Evolutionary conservation across 371 early-diverging fungal genomes (phyloP).

Genomic region (Entomophthora muscae): DNA sequence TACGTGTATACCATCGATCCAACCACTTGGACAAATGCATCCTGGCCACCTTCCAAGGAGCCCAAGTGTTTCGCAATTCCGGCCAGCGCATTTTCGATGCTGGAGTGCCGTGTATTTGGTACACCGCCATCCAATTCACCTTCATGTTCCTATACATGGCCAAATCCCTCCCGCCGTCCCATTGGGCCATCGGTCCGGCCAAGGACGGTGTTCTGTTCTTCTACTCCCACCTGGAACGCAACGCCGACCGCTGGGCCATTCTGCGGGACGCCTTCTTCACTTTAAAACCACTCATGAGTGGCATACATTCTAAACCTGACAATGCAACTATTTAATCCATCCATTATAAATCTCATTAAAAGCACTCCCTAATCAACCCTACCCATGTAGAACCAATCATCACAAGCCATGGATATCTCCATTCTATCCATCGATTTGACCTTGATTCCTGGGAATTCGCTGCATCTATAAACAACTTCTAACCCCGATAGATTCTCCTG

Average conservation of each 20-base stretch:
- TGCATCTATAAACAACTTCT: no score
- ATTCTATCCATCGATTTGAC: no score
- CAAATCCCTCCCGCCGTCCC: neutral
- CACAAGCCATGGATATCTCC: no score
- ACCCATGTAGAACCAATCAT: no score
- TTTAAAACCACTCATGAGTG: slow-evolving; percentile 1
- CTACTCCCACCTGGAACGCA: neutral
- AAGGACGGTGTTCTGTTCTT: neutral
- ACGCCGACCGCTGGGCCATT: neutral
- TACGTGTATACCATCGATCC: neutral
- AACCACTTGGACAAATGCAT: neutral
- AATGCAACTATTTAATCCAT: no score
- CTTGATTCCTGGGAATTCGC: no score
- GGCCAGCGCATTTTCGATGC: neutral
- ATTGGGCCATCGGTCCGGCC: slow-evolving; percentile 1
- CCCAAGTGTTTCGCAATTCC: neutral
- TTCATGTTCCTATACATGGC: neutral
- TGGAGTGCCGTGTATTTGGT: slow-evolving; percentile 1
- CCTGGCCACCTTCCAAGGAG: neutral
- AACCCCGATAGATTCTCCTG: no score
- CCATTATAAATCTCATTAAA: no score
- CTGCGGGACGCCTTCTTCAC: neutral
- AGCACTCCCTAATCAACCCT: no score
- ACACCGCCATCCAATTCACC: neutral
- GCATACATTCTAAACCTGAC: no score